Percentiles rank a stretch among this genome's conserved stretches.
Evolutionary conservation across 2,329 filamentous ascomycete species (phyloP).

Genomic region (Diaporthe australafricana): DNA sequence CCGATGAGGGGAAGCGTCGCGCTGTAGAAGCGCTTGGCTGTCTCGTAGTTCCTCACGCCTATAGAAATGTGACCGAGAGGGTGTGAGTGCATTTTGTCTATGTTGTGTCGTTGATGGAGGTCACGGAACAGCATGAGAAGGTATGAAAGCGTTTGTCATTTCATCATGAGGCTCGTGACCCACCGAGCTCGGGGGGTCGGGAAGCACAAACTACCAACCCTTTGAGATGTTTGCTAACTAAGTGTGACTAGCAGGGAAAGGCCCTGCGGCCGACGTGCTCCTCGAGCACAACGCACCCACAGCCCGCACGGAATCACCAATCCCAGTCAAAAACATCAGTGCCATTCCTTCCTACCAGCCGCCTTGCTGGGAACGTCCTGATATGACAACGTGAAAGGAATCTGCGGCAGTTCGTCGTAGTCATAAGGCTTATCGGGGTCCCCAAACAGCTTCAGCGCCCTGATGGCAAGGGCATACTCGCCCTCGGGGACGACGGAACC

Average conservation of each 20-base stretch:
- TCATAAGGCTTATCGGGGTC: conserved; percentile 41
- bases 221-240: conserved; percentile 17
- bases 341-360: background rate
- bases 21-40: conserved; percentile 47
- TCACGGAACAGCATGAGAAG: background rate
- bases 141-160: conserved; percentile 2
- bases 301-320: background rate
- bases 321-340: background rate
- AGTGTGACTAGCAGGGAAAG: conserved; percentile 24
- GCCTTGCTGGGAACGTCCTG: background rate
- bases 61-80: conserved; percentile 43
- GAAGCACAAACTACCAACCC: conserved; percentile 1
- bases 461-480: conserved; percentile 41
- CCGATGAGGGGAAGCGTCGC: conserved; percentile 45
- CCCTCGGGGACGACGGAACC: conserved; percentile 42
- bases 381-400: conserved; percentile 24
- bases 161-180: background rate
- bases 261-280: background rate
- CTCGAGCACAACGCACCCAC: background rate
- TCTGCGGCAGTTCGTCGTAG: conserved; percentile 37
- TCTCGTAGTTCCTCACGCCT: conserved; percentile 39
- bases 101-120: background rate
- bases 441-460: conserved; percentile 43
- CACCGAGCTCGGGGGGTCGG: background rate
- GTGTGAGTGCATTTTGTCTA: conserved; percentile 23